Conservation (phyloP, 139 green algal species). For the Edaphochlamys debaryana region DNA sequence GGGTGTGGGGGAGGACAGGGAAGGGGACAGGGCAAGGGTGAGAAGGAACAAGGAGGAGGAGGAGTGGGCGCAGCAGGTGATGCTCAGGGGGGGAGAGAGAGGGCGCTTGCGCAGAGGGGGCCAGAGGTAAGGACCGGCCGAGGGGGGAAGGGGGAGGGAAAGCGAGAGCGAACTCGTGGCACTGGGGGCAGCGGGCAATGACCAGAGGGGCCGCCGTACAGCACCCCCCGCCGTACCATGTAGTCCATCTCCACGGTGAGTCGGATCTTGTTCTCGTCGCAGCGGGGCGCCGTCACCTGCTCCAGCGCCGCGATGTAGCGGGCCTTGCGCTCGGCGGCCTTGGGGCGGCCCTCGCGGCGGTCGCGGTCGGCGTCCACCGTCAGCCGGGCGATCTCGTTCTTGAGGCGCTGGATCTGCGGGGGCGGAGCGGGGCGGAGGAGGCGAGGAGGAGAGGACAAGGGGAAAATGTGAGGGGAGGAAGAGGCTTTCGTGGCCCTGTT, state of each 20-base stretch:
- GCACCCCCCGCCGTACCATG: neutral
- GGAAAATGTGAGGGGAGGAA: too few relatives aligned
- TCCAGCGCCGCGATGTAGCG: conserved; percentile 6
- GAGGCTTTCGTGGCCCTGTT: too few relatives aligned
- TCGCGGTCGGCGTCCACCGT: neutral
- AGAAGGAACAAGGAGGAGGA: too few relatives aligned
- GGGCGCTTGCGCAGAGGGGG: too few relatives aligned
- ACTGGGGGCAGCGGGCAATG: too few relatives aligned
- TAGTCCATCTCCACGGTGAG: conserved; percentile 26
- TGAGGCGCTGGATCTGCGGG: neutral
- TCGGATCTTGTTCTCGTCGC: neutral
- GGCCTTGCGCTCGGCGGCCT: conserved; percentile 10
- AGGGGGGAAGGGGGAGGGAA: too few relatives aligned
- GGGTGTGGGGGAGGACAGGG: neutral
- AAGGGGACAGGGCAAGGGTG: too few relatives aligned
- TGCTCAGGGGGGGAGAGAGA: too few relatives aligned
- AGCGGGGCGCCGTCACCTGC: neutral
- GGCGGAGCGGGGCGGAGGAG: neutral
- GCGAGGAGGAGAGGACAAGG: neutral
- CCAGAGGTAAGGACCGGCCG: too few relatives aligned
- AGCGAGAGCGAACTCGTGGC: too few relatives aligned
- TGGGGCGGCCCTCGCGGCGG: neutral
- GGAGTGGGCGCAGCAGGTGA: too few relatives aligned
- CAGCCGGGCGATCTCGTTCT: conserved; percentile 14
- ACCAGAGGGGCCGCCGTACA: too few relatives aligned